Percentiles rank a stretch among this genome's conserved stretches.
These are phyloP conservation scores for Otatea glauca DNA, from an alignment of 176 grass and related monocot species.

Conservation along the genomic window DNA sequence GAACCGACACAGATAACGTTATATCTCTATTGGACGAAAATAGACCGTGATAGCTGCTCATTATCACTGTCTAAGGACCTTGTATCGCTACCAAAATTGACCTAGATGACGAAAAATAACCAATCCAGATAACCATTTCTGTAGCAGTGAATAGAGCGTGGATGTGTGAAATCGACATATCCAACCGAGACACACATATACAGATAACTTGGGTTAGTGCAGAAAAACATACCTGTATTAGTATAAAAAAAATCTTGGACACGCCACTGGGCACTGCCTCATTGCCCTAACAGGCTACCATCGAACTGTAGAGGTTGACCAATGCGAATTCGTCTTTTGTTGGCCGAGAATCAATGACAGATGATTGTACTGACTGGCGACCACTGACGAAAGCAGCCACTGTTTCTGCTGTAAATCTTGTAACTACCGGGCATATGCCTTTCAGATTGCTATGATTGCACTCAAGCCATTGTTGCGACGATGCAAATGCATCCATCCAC, in stretches of 20 bases:
- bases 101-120: too few relatives aligned
- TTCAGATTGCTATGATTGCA: slow-evolving; percentile 27
- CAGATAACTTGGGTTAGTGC: too few relatives aligned
- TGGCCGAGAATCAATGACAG: neutral
- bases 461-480: neutral
- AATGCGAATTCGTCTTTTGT: neutral
- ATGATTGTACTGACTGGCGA: neutral
- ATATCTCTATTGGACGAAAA: too few relatives aligned
- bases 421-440: neutral
- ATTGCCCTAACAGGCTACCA: neutral
- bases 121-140: too few relatives aligned
- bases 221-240: neutral
- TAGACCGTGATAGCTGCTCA: too few relatives aligned
- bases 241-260: too few relatives aligned
- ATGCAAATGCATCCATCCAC: neutral
- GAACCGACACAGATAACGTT: too few relatives aligned
- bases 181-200: too few relatives aligned
- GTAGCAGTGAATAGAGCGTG: neutral
- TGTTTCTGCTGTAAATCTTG: slow-evolving; percentile 10
- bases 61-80: too few relatives aligned
- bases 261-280: too few relatives aligned
- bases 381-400: neutral
- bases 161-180: neutral
- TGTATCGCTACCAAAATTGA: too few relatives aligned
- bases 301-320: neutral